phyloP scores from a whole-genome alignment of 1,284 basidiomycete species.

The Hymenochaete sp. region DNA sequence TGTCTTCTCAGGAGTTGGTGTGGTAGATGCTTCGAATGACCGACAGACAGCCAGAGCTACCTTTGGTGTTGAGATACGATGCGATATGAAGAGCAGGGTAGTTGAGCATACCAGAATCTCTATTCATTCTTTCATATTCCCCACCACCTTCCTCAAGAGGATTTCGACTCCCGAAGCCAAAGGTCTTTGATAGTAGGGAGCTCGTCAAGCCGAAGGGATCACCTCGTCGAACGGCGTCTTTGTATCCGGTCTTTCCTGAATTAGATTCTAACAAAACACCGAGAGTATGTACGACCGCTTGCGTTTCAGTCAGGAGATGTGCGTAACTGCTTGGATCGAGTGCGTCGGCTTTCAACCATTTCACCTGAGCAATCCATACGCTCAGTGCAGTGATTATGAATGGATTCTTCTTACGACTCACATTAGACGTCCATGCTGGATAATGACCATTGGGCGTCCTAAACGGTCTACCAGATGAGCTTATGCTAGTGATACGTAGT shows the following conservation, averaged over 20 bases:
- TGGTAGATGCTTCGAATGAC: conserved; percentile 44
- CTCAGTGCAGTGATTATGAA: conserved; percentile 5
- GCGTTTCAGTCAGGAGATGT: conserved; percentile 53
- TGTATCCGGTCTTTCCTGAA: conserved; percentile 58
- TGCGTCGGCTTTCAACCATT: conserved; percentile 76
- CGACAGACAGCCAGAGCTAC: conserved; percentile 68
- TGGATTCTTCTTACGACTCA: conserved; percentile 24
- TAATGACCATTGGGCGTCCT: conserved; percentile 81
- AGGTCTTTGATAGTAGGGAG: conserved; percentile 38
- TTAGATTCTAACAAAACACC: conserved; percentile 74
- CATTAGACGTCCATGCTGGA: conserved; percentile 78
- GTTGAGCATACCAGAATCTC: conserved; percentile 71
- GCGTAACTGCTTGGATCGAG: conserved; percentile 70
- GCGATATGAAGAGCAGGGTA: background rate
- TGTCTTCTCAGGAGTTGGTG: conserved; percentile 33
- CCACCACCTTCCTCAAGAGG: conserved; percentile 48
- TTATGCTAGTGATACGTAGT: conserved; percentile 82
- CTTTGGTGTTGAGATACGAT: background rate
- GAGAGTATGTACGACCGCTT: conserved; percentile 90
- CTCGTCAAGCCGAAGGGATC: conserved; percentile 48
- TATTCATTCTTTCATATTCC: conserved; percentile 77
- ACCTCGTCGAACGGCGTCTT: conserved; percentile 54
- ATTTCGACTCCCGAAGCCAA: conserved; percentile 46
- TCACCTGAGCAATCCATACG: conserved; percentile 42
- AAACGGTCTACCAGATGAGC: conserved; percentile 82